phyloP scores from a whole-genome alignment of 768 basidiomycete genomes.

The Cyathus striatus region DNA sequence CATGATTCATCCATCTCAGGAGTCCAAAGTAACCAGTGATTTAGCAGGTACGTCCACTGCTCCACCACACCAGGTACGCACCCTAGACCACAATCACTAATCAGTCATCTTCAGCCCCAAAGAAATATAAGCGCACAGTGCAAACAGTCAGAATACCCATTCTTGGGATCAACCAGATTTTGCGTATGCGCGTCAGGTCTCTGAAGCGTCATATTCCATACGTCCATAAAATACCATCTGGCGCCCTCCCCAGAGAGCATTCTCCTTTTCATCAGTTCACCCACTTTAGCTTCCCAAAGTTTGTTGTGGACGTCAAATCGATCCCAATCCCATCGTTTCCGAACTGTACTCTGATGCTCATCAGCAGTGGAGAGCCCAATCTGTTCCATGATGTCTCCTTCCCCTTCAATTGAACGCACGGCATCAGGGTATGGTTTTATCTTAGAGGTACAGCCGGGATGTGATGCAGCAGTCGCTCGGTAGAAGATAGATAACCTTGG shows the following conservation, averaged over 20 bases:
- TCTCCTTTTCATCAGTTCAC: neutral
- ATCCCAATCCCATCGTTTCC: conserved; percentile 14
- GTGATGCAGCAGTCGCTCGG: conserved; percentile 1
- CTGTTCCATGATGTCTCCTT: conserved; percentile 1
- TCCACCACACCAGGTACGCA: conserved; percentile 5
- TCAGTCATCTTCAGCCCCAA: neutral
- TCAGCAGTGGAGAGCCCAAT: conserved; percentile 1
- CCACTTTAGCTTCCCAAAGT: conserved; percentile 8
- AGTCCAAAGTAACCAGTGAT: conserved; percentile 3
- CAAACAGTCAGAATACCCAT: conserved; percentile 7
- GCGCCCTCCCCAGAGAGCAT: neutral
- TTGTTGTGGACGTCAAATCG: conserved; percentile 8
- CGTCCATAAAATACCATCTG: conserved; percentile 11
- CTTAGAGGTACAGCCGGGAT: conserved; percentile 2
- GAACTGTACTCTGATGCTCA: conserved; percentile 4
- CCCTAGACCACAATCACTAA: neutral
- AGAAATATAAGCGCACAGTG: conserved; percentile 8
- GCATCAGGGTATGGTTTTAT: conserved; percentile 3
- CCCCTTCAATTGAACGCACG: neutral
- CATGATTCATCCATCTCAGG: neutral
- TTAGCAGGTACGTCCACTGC: conserved; percentile 5
- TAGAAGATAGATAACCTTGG: conserved; percentile 1
- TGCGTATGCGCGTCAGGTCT: conserved; percentile 14
- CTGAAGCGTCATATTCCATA: conserved; percentile 12
- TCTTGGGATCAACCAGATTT: conserved; percentile 3